Evolutionary conservation across 2,329 filamentous ascomycete species (phyloP), one percentile per base, ranked within the genome.

Genomic region (Diaporthe destruens): DNA sequence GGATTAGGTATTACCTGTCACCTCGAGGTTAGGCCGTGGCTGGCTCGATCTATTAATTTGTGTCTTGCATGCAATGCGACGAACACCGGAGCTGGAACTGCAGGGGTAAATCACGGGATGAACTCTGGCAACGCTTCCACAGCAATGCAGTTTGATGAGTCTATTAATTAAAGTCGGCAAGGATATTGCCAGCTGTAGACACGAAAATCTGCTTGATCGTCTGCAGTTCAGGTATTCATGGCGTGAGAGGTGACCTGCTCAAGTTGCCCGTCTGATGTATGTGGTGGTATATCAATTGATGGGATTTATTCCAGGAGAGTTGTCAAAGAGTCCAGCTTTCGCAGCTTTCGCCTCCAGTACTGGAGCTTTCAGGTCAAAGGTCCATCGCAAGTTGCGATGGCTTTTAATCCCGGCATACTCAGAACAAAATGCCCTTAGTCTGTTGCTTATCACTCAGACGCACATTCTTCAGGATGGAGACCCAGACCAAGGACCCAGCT

Each of bases 381-480:
- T 12, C 6, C 44, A 65, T 3, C 8, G 1, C 18, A 6, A 42
- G 6, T 9, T 65, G 29, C 6, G 59, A 6, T 20, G 16, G 1
- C 5, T n/a, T 39, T 12, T 5, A n/a, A 0, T n/a, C 61, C 6
- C 11, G 12, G 8, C 25, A 3, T 25, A 20, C 6, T 39, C 7
- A 66, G 14, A 66, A 69, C 14, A 69, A 32, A 3, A 69, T 51
- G 11, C 66, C 66, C 16, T 69, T 69, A 5, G 66, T 69, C 20
- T 69, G 66, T 42, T 69, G 25, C n/a, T 59, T 69, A 32, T 69
- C 66, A 4, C 66, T 69, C 51, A 69, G 34, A 5, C 51, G 66
- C 25, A 59, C 51, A 3, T 69, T 69, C 9, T 69, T 69, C 34
- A 69, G 34, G 16, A 69, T 69, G 8, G 54, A 49, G 6, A 69